These are phyloP conservation scores for Posidonia oceanica DNA, from an alignment of 116 monocot genomes.

Conservation along the genomic window DNA sequence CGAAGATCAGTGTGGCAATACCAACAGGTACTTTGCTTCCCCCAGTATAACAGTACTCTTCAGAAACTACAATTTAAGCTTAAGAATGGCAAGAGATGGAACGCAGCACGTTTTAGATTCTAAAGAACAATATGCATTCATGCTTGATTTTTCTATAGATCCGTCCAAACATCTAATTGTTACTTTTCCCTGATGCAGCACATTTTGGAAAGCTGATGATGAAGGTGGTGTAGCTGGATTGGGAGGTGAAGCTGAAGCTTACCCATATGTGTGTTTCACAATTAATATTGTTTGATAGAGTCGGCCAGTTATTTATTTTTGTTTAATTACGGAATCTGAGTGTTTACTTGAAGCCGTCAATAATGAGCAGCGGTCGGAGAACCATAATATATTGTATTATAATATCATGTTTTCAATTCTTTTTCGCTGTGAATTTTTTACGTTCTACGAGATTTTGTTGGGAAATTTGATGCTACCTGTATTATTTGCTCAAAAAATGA, in stretches of 20 bases:
- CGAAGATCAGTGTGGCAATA: conserved; percentile 49
- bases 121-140: too few relatives aligned
- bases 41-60: neutral
- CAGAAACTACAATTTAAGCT: too few relatives aligned
- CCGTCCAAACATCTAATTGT: neutral
- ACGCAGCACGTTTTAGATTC: too few relatives aligned
- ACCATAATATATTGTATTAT: conserved; percentile 3
- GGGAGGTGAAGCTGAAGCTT: conserved; percentile 61
- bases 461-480: neutral
- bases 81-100: too few relatives aligned
- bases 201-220: conserved; percentile 80
- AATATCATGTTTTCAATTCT: conserved; percentile 3
- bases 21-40: conserved; percentile 32
- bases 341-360: conserved; percentile 2
- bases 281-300: conserved; percentile 52
- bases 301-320: neutral
- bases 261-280: conserved; percentile 91
- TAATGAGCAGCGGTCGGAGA: neutral
- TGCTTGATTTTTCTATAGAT: too few relatives aligned
- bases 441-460: neutral
- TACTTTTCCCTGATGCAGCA: conserved; percentile 31
- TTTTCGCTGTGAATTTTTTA: neutral
- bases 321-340: neutral
- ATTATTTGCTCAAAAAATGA: neutral
- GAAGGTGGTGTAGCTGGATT: conserved; percentile 56